A percentile compares a stretch with the other conserved stretches of the same genome.
phyloP scores from a whole-genome alignment of 768 basidiomycete genomes.

The Grammothele lineata region DNA sequence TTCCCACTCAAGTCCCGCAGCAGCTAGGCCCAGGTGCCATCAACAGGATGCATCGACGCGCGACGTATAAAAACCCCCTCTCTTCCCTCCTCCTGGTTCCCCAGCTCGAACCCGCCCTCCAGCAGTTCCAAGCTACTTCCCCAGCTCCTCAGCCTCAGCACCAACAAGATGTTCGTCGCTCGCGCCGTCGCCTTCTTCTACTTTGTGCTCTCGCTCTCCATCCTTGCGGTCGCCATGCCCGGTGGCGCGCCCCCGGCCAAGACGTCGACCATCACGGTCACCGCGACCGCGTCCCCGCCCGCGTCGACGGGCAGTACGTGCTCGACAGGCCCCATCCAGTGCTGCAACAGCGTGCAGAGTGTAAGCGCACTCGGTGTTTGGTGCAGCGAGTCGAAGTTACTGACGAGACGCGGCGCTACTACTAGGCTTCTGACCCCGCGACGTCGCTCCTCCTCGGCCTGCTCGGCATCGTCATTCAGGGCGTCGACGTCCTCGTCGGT shows the following conservation, averaged over 20 bases:
- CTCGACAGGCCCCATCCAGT: constrained; percentile 11
- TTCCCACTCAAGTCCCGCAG: no score
- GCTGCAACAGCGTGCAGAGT: constrained; percentile 8
- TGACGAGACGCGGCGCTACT: background rate
- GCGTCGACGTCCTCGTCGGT: constrained; percentile 9
- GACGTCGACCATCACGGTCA: constrained; percentile 2
- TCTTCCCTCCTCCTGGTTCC: no score
- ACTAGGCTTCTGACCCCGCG: constrained; percentile 2
- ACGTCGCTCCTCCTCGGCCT: constrained; percentile 4
- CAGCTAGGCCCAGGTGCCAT: no score
- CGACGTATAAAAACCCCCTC: no score
- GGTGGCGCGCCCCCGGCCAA: constrained; percentile 7
- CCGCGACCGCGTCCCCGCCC: background rate
- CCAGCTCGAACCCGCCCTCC: no score
- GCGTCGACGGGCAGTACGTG: background rate
- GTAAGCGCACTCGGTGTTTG: no score
- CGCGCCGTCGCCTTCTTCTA: constrained; percentile 8
- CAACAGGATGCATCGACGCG: no score
- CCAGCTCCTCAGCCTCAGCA: background rate
- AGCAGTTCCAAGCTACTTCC: no score
- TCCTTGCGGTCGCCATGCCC: constrained; percentile 17
- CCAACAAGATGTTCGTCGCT: constrained; percentile 6
- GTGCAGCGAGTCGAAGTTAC: no score
- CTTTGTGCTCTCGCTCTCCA: constrained; percentile 6
- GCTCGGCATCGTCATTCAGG: constrained; percentile 14